These are phyloP conservation scores for Rhexocercosporidium sp. DNA, from an alignment of 2,329 filamentous ascomycete species.

Conservation along the genomic window DNA sequence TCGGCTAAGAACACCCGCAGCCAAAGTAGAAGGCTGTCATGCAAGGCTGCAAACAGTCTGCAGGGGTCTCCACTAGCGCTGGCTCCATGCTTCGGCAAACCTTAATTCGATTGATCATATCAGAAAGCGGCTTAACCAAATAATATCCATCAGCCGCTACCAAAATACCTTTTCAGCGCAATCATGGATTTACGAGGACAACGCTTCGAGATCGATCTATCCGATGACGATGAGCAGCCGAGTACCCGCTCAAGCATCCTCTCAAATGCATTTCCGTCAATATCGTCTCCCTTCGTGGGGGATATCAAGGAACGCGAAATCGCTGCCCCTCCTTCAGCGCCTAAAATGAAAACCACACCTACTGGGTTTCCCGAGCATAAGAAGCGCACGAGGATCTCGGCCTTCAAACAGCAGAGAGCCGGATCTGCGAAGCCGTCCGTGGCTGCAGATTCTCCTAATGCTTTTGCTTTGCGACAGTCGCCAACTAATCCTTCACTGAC, in stretches of 20 bases:
- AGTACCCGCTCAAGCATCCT: slow-evolving; percentile 38
- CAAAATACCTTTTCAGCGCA: not conserved
- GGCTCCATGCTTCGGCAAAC: not conserved
- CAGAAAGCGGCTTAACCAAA: not conserved
- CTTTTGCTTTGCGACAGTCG: slow-evolving; percentile 24
- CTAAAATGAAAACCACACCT: slow-evolving; percentile 58
- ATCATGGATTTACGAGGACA: slow-evolving; percentile 61
- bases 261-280: slow-evolving; percentile 36
- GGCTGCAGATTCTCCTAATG: slow-evolving; percentile 26
- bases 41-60: not conserved
- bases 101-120: not conserved
- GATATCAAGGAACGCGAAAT: slow-evolving; percentile 79
- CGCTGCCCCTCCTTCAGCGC: slow-evolving; percentile 67
- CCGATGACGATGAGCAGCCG: slow-evolving; percentile 54
- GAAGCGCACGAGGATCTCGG: slow-evolving; percentile 73
- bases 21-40: no score
- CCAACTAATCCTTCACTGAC: slow-evolving; percentile 31
- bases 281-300: slow-evolving; percentile 56
- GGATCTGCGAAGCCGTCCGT: slow-evolving; percentile 18
- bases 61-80: not conserved
- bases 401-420: slow-evolving; percentile 75
- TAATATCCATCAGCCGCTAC: not conserved
- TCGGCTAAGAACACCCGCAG: slow-evolving; percentile 6
- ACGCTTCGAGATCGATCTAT: slow-evolving; percentile 64
- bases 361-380: slow-evolving; percentile 90